Conservation (phyloP, 352 stramenopile genomes). For the Globisporangium apiculatum region DNA sequence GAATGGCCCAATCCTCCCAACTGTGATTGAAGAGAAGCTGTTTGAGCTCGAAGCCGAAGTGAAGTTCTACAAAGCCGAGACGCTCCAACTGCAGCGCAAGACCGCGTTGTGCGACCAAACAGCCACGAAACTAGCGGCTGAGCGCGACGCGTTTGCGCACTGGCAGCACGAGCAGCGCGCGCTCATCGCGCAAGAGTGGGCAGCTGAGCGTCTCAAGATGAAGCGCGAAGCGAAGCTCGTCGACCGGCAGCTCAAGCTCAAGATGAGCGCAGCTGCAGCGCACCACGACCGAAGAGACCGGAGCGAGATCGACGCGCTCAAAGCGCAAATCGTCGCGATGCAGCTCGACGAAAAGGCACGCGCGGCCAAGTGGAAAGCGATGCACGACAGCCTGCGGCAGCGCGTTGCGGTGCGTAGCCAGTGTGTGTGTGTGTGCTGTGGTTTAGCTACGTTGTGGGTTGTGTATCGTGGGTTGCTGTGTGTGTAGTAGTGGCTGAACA, state of each 20-base stretch:
- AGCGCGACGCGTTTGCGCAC: constrained; percentile 39
- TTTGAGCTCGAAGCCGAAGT: constrained; percentile 77
- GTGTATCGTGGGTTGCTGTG: too few relatives aligned
- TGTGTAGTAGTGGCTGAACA: too few relatives aligned
- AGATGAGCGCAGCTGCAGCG: constrained; percentile 45
- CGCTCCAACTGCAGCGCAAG: constrained; percentile 64
- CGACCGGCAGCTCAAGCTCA: constrained; percentile 68
- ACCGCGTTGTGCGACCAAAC: constrained; percentile 64
- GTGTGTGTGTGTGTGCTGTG: background rate
- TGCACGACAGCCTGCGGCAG: constrained; percentile 57
- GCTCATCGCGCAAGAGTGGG: constrained; percentile 64
- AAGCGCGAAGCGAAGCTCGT: constrained; percentile 61
- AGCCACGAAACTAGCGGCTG: constrained; percentile 39
- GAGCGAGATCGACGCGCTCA: constrained; percentile 65
- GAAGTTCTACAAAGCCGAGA: constrained; percentile 83
- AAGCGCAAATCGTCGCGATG: constrained; percentile 79
- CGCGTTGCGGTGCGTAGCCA: constrained; percentile 39
- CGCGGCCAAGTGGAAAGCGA: constrained; percentile 55
- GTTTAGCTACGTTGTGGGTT: background rate
- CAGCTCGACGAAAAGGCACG: constrained; percentile 60
- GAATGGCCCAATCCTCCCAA: constrained; percentile 20
- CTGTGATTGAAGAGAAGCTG: constrained; percentile 78
- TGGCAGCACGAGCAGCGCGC: constrained; percentile 47
- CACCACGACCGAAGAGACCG: constrained; percentile 51
- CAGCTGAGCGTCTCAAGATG: constrained; percentile 63